Base-by-base conservation (phyloP, 345 rosid genomes). In the Excoecaria cochinchinensis region DNA sequence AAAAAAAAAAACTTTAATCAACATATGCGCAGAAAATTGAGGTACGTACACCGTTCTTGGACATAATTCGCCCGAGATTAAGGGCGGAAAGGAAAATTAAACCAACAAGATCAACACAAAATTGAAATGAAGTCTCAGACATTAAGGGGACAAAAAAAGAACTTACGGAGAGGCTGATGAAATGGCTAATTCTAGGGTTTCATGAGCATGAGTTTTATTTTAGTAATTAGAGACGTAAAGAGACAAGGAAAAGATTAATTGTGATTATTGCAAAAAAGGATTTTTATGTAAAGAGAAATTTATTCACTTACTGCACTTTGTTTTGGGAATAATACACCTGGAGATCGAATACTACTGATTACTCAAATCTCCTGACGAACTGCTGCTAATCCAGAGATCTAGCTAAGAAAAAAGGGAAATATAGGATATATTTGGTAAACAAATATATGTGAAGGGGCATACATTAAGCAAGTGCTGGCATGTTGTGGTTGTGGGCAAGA, bases 311-410 rank as follows among this genome's bases (percentile, higher is more conserved):
- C 52, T 44, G 48, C 72, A 69, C 51, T 59, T 69, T 56, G 74
- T 73, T 71, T 16, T 5, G 73, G 79, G 70, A 80, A 77, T 70
- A 61, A 65, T 75, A 69, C 73, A 60, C 58, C 57, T 67, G 71
- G 55, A 40, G 80, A 69, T 31, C 31, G 31, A 31, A 16, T 14
- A 3, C 12, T 42, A 21, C 40, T 69, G 44, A 31, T 51, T 17
- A 31, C 17, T 61, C 16, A 61, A 31, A 36, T 42, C 72, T 76
- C 67, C 64, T 31, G 73, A 78, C 76, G 6, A 17, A 64, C 39
- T 38, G 24, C 11, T 51, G 59, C 57, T 55, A 17, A 62, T 39
- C 53, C 44, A 38, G 44, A 77, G 81, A 81, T 74, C 74, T 68
- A 67, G n/a, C 25, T 2, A 8, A 64, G 2, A 15, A 11, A 19